Base-by-base conservation (phyloP, 306 rosid species). In the Quercus robur region DNA sequence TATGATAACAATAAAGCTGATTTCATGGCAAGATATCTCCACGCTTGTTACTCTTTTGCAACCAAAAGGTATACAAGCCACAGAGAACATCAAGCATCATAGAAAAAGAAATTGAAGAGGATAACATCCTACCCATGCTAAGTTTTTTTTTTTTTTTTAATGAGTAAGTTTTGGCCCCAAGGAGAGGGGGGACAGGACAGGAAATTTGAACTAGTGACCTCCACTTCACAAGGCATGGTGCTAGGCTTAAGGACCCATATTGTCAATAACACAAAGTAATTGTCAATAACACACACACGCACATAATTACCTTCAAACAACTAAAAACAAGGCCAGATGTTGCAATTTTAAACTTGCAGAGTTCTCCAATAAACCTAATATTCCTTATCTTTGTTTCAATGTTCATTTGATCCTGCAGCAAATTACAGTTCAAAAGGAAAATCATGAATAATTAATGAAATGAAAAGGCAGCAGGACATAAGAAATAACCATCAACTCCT, bases 351-450 rank as follows among this genome's bases (percentile, higher is more conserved):
- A 96, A 96, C 90, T 96, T 96, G 97, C 97, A 96, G 51, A 93
- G 99, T 84, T 96, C 99, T 75, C 99, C 99, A 61, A 96, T 91
- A 86, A 96, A 96, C 93, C 99, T 90, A 80, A 89, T 96, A 85
- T 96, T 96, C 88, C 97, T 89, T 73, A 96, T 93, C 88, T 96
- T 96, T 31, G 99, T 90, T 85, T 96, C 99, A 74, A 96, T 96
- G 88, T 96, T 96, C 97, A 96, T 96, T 88, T 96, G 99, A 85
- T 96, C 99, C 99, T 96, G 94, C 81, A 81, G 44, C 51, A 66
- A 77, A 70, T 70, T 79, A 69, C 46, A 83, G 70, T 84, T 52
- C 80, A 74, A 84, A 76, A 17, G 56, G 15, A 46, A 74, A 57
- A 51, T 14, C 54, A 41, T 28, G 21, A 76, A 18, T 4, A 61